Evolutionary conservation across 768 basidiomycete genomes (phyloP), one percentile per base, ranked within the genome.

Genomic region (Agaricus blazei): DNA sequence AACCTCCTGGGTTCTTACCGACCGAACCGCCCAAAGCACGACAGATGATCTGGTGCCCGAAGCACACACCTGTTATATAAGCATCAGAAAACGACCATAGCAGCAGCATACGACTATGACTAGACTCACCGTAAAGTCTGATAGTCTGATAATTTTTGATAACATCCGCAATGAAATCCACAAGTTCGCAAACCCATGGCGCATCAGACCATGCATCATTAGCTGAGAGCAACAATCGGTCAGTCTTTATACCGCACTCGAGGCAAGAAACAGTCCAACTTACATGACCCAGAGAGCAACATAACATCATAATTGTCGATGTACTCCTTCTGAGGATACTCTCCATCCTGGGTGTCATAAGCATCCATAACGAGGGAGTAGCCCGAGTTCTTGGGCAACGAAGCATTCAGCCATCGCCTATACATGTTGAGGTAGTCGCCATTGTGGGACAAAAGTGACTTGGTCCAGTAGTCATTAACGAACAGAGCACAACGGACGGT

Each of bases 201-300:
- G 82, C 48, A 52, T 86, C 72, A 56, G 87, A 83, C 67, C 90
- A 87, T 3, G 92, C 93, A 23, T 84, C 84, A 0, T 84, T 78
- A 31, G 84, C 92, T 92, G 34, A 1, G 15, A 11, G 29, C 29
- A 5, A 19, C 19, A 19, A 19, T n/a, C 40, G 23, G 5, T 19
- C 9, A 34, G 5, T 29, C 11, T 34, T 11, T 8, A 34, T 11
- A 6, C 1, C 2, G 11, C 7, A 34, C 34, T 29, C 15, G 27
- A 5, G 44, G 26, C 11, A 12, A 19, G 7, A 7, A 46, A 53
- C 1, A 8, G 1, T 19, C 9, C 7, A 36, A 27, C 42, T 9
- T 27, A 95, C 93, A 83, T 11, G 91, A 91, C 0, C 95, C 95
- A 0, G 87, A 88, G 57, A 95, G 74, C 54, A 97, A 70, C 24